Percentiles rank a stretch among this genome's conserved stretches.
Conservation (phyloP, 75 land plant species). For the Cupressus sempervirens region DNA sequence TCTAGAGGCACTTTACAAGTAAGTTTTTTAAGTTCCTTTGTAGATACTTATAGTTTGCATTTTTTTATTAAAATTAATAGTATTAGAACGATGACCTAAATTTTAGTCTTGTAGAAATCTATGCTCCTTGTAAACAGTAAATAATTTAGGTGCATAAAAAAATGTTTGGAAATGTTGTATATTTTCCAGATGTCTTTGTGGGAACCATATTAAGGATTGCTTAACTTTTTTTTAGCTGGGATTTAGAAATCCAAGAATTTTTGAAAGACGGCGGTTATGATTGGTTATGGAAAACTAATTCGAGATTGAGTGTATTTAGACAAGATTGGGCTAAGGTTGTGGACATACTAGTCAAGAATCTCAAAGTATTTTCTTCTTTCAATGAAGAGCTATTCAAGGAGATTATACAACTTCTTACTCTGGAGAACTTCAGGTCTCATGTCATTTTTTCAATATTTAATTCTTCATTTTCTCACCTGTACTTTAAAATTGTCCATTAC, state of each 20-base stretch:
- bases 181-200: no score
- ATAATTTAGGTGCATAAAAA: no score
- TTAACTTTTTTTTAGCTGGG: not conserved
- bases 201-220: no score
- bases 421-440: conserved; percentile 62
- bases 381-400: conserved; percentile 75
- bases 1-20: conserved; percentile 92
- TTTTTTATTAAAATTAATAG: not conserved
- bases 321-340: conserved; percentile 59
- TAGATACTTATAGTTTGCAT: not conserved
- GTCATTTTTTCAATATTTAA: not conserved
- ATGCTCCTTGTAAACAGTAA: no score
- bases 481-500: not conserved
- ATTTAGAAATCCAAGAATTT: not conserved
- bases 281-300: not conserved
- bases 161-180: not conserved
- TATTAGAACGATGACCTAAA: not conserved
- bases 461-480: not conserved
- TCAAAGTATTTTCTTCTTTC: conserved; percentile 59
- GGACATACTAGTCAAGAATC: conserved; percentile 58
- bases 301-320: conserved; percentile 21
- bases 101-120: not conserved
- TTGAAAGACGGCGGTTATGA: not conserved
- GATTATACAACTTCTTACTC: conserved; percentile 63
- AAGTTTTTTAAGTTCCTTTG: not conserved